Evolutionary conservation across 306 rosid species (phyloP), one percentile per base, ranked within the genome.

Genomic region (Urtica urens): DNA sequence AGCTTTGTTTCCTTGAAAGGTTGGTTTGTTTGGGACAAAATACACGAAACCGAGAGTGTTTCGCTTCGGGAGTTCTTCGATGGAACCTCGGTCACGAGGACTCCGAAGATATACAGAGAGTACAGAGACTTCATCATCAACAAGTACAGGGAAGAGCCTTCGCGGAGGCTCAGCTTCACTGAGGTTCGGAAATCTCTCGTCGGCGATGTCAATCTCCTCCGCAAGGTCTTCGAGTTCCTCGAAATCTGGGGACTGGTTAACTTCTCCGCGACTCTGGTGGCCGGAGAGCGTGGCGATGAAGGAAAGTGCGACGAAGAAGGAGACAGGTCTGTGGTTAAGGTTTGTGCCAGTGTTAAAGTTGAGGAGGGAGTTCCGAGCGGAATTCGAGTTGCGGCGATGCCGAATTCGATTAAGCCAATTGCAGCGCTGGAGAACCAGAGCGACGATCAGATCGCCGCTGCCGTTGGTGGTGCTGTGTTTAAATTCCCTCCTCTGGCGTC

Each of bases 21-120:
- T 62, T 90, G 99, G 99, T 90, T 90, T 63, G 34, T 60, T 65
- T 90, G 99, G 99, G 95, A 81, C 46, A 92, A 81, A 44, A 85
- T 90, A 45, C 95, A 90, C 54, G 92, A 73, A 58, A 90, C 70
- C 0, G 99, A 90, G 81, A 63, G 41, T 58, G 35, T 38, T 0
- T 69, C 76, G 1, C 46, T 90, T 55, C 77, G 72, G 51, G 95
- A 90, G 57, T 90, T 77, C 46, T 90, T 90, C 47, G 80, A 75
- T 15, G 87, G 74, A 25, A 81, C 68, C 60, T 84, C 95, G 6
- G 45, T 90, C 1, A 53, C 99, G 1, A 67, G 92, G 53, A 79
- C 94, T 0, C 87, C 94, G 6, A 78, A 80, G 53, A 60, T 69
- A 16, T 90, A 85, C 71, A 81, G 73, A 57, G 94, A 90, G 23